Evolutionary conservation across 2,329 filamentous ascomycete species (phyloP).

Genomic region (Trichoderma brevicompactum): DNA sequence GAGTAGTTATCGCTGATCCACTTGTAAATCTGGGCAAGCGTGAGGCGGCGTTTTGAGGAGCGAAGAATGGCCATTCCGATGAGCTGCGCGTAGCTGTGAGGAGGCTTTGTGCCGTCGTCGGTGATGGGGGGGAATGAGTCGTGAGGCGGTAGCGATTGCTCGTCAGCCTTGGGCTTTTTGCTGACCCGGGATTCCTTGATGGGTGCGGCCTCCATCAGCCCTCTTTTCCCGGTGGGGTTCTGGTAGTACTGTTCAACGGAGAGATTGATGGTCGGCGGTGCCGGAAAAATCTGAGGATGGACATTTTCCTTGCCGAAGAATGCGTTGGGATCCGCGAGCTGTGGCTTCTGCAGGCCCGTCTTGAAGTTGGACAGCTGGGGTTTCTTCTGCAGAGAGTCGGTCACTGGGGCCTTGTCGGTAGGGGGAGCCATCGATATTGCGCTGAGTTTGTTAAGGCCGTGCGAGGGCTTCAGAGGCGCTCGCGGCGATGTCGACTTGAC

Average conservation of each 20-base stretch:
- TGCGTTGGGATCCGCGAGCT: constrained; percentile 46
- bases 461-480: constrained; percentile 56
- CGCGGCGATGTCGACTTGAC: constrained; percentile 63
- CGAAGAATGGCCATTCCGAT: constrained; percentile 97
- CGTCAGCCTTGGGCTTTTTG: constrained; percentile 72
- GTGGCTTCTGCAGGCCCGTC: constrained; percentile 57
- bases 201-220: constrained; percentile 72
- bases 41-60: constrained; percentile 80
- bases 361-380: constrained; percentile 64
- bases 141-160: constrained; percentile 64
- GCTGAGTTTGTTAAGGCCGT: constrained; percentile 64
- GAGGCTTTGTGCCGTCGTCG: constrained; percentile 87
- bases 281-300: constrained; percentile 56
- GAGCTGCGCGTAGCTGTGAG: constrained; percentile 90
- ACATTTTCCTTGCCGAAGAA: constrained; percentile 61
- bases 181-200: constrained; percentile 67
- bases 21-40: constrained; percentile 94
- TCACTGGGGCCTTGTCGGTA: constrained; percentile 54
- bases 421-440: constrained; percentile 71
- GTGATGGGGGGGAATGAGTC: constrained; percentile 80
- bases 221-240: constrained; percentile 61
- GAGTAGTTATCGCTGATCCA: constrained; percentile 97
- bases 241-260: constrained; percentile 58
- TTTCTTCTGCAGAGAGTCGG: constrained; percentile 73
- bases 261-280: constrained; percentile 52